These are phyloP conservation scores for Ceratobasidium sp. DNA, from an alignment of 1,284 basidiomycete species.

Conservation along the genomic window DNA sequence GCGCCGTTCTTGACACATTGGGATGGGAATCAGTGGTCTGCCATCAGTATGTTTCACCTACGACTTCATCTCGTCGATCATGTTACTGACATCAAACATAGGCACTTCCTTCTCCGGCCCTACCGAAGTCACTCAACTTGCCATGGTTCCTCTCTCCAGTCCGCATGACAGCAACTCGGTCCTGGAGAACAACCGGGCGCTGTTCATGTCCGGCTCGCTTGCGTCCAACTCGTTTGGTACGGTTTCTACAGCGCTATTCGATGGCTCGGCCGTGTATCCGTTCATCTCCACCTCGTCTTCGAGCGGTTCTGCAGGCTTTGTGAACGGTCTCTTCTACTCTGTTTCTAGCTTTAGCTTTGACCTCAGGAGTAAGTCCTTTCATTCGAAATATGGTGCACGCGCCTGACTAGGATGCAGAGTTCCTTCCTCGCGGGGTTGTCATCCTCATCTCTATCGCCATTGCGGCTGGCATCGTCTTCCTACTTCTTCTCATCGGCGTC, in stretches of 20 bases:
- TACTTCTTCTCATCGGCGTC: constrained; percentile 89
- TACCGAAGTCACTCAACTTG: constrained; percentile 83
- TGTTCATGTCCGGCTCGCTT: constrained; percentile 89
- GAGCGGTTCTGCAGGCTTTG: constrained; percentile 77
- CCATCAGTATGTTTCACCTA: constrained; percentile 65
- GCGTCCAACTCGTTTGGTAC: constrained; percentile 80
- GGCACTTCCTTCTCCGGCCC: constrained; percentile 68
- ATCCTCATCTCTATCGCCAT: constrained; percentile 98
- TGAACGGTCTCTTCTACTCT: constrained; percentile 88
- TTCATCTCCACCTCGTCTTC: constrained; percentile 82
- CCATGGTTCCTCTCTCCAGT: constrained; percentile 89
- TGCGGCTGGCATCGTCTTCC: constrained; percentile 93
- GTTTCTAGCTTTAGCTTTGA: constrained; percentile 80
- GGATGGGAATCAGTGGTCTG: constrained; percentile 82
- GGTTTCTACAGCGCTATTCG: constrained; percentile 88
- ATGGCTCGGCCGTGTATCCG: constrained; percentile 87
- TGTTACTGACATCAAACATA: constrained; percentile 52
- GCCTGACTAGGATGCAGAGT: constrained; percentile 66
- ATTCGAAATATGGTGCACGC: constrained; percentile 9
- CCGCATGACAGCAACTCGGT: constrained; percentile 77
- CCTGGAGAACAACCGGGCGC: constrained; percentile 88
- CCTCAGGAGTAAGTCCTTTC: constrained; percentile 71
- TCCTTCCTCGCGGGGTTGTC: constrained; percentile 91
- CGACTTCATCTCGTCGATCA: constrained; percentile 34
- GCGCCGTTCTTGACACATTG: constrained; percentile 84